Evolutionary conservation across 441 rosid genomes (phyloP), one percentile per base, ranked within the genome.

Genomic region (Erysimum cheiri): DNA sequence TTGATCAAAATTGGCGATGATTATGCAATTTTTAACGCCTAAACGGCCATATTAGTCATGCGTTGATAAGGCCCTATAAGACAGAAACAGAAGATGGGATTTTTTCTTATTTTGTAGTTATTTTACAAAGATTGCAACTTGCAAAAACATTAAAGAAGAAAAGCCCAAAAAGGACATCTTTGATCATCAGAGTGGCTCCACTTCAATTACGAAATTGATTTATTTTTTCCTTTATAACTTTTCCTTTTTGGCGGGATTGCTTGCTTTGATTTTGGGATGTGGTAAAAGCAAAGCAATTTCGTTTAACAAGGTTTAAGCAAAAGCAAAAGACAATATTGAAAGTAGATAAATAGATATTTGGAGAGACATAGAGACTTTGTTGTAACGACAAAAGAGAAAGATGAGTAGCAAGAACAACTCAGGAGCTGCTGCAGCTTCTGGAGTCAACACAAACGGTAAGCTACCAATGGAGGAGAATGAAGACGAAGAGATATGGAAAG

Each of bases 291-390:
- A 87, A 89, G 93, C 83, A 84, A 85, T 29, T 63, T 48, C 13
- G 6, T 48, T 32, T 50, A n/a, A 62, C 15, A 75, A 64, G 47
- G 47, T 78, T 86, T 61, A 88, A 90, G 96, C 96, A 88, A 86
- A 80, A 82, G 90, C 87, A 79, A 84, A 69, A 68, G 58, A 14
- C 33, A 28, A 8, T 44, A 15, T 19, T 14, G 10, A 14, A 52
- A 29, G 26, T 28, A 29, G 43, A 62, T 55, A 62, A 28, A 67
- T 66, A 44, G 4, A 71, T 60, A 36, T 5, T 49, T 47, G 10
- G 35, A 8, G 29, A 19, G 44, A 31, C 48, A 44, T 4, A 35
- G 67, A 65, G 41, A n/a, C 40, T 60, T 50, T 49, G 19, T 29
- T 58, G 46, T 31, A 44, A 12, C 31, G 57, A 40, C 46, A 32